Conservation (phyloP, 139 green algal species). For the Closterium sp. region DNA sequence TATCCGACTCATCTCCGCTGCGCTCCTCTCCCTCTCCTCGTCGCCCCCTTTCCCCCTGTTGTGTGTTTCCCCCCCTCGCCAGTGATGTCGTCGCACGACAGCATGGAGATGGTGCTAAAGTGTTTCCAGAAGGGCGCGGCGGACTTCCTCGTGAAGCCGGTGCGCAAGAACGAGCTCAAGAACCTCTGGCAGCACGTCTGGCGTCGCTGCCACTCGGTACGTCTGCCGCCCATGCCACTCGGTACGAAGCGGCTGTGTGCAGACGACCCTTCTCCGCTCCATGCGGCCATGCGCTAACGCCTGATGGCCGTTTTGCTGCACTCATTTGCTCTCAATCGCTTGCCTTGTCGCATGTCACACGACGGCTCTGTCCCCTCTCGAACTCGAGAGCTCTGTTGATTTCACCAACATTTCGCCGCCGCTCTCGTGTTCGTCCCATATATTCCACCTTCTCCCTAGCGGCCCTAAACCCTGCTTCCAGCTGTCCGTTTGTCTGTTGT, state of each 20-base stretch:
- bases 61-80: too few species aligned
- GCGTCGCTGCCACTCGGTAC: constrained; percentile 50
- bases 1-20: too few species aligned
- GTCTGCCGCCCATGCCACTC: background rate
- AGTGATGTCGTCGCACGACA: constrained; percentile 55
- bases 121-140: constrained; percentile 73
- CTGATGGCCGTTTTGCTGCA: background rate
- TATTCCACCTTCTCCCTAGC: background rate
- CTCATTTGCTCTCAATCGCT: background rate
- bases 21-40: too few species aligned
- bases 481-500: background rate
- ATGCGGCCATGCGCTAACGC: background rate
- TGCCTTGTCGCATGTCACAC: too few species aligned
- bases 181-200: constrained; percentile 83
- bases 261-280: background rate
- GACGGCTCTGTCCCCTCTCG: background rate
- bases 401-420: background rate
- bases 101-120: constrained; percentile 53
- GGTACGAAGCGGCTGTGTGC: background rate
- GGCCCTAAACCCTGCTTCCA: background rate
- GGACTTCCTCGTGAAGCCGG: constrained; percentile 83
- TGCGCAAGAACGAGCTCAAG: constrained; percentile 78
- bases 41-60: too few species aligned
- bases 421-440: background rate
- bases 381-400: background rate